Base-by-base conservation (phyloP, 2,329 filamentous ascomycete genomes). In the Boeremia lycopersici region DNA sequence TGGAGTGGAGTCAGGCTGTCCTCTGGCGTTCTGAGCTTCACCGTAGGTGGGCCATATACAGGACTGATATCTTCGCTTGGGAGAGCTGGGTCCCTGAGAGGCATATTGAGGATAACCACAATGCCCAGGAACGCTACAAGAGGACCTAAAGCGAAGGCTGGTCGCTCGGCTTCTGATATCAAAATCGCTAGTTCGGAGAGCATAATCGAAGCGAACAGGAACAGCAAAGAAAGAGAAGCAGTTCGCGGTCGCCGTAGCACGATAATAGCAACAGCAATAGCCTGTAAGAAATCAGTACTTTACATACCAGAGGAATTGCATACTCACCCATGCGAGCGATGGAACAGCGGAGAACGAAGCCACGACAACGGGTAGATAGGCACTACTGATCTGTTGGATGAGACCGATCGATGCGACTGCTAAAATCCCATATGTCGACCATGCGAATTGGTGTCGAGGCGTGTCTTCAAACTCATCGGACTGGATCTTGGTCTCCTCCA, bases 1-100 rank as follows among this genome's bases (percentile, higher is more conserved):
- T 93, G 89, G 83, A 90, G 92, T 0, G 93, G 78, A 0, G 83
- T 89, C 23, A 96, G 72, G 59, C 89, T 86, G 63, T 96, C 92
- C 71, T 96, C 92, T 0, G 92, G 88, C 42, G 83, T 87, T 28
- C 91, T 87, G n/a, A 89, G 76, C 2, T 80, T 73, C 2, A 76
- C 79, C 0, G 82, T 86, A 1, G 89, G 85, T 4, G 74, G 60
- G 15, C 79, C 77, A 48, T 82, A 85, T 1, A 84, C 79, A 13
- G 77, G 74, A 46, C 86, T 86, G 52, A 93, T 90, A 0, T 81
- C 82, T 8, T 81, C 72, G 3, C 70, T 76, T 17, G 81, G 76
- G 4, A 87, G 68, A 0, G 69, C 68, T 0, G 86, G 84, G 53
- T 89, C 82, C 19, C 89, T 82, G 62, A 92, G 75, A 6, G 89